Percentiles rank a stretch among this genome's conserved stretches.
Evolutionary conservation across 108 stramenopile genomes (phyloP).

Genomic region (Pseudonitzschia multistriata): DNA sequence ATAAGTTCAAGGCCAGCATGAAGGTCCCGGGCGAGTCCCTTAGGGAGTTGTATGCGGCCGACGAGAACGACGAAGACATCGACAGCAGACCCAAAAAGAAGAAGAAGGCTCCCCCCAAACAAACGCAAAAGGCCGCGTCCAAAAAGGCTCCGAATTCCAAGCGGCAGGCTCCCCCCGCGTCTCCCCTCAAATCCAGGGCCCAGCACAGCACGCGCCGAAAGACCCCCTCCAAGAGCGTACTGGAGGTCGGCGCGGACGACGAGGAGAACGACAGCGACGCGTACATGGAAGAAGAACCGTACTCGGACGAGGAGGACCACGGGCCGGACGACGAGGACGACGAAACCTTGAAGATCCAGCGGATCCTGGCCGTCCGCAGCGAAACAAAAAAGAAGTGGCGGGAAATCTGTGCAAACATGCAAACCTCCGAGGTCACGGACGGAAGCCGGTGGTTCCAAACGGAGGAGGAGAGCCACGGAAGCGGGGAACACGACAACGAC

Average conservation of each 20-base stretch:
- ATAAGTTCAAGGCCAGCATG: constrained; percentile 41
- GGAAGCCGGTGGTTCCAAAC: constrained; percentile 75
- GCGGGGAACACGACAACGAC: neutral
- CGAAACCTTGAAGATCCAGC: constrained; percentile 64
- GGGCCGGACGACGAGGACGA: constrained; percentile 56
- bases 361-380: constrained; percentile 64
- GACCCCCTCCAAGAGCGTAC: neutral
- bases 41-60: constrained; percentile 23
- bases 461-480: constrained; percentile 20
- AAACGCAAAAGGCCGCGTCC: neutral
- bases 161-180: constrained; percentile 3
- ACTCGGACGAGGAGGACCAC: constrained; percentile 47
- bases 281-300: constrained; percentile 23
- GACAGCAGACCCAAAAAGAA: neutral
- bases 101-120: neutral
- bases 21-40: constrained; percentile 45
- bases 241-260: neutral
- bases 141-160: constrained; percentile 7
- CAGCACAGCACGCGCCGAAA: constrained; percentile 1
- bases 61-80: neutral
- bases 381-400: constrained; percentile 62
- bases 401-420: constrained; percentile 55
- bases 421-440: constrained; percentile 79
- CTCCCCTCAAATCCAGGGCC: constrained; percentile 8
- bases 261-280: constrained; percentile 13